Evolutionary conservation across 2,329 filamentous ascomycete species (phyloP).

Genomic region (Trichoderma semiorbis): DNA sequence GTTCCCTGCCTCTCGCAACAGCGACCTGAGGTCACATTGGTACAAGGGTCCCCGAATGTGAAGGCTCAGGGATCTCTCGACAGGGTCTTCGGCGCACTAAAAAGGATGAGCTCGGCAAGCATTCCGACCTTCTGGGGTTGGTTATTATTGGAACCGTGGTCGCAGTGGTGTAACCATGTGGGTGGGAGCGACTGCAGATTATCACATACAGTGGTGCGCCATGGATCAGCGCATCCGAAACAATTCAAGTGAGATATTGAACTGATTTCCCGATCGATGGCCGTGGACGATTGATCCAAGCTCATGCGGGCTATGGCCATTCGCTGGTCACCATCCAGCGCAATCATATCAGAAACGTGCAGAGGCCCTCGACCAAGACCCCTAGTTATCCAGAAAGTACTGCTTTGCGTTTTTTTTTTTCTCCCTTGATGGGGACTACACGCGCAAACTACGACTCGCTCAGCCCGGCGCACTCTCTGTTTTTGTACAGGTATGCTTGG

Average conservation of each 20-base stretch:
- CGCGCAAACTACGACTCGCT: not conserved
- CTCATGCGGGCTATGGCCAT: not conserved
- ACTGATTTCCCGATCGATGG: not conserved
- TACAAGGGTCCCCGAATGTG: conserved; percentile 5
- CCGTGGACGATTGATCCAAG: conserved; percentile 6
- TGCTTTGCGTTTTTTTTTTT: not conserved
- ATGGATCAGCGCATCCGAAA: conserved; percentile 12
- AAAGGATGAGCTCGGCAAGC: conserved; percentile 20
- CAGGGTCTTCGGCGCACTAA: conserved; percentile 21
- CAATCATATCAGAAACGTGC: not conserved
- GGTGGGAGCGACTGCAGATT: conserved; percentile 14
- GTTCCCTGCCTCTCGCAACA: conserved; percentile 4
- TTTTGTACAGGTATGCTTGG: not conserved
- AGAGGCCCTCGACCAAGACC: not conserved
- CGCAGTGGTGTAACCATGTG: conserved; percentile 15
- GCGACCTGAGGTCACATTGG: not conserved
- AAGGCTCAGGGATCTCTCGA: conserved; percentile 1
- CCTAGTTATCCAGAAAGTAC: not conserved
- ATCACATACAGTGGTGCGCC: not conserved
- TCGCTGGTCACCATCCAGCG: not conserved
- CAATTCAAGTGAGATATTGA: conserved; percentile 11
- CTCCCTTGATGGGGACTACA: not conserved
- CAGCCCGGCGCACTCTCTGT: not conserved
- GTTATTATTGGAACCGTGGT: conserved; percentile 19
- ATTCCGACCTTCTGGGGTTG: conserved; percentile 19